Evolutionary conservation across 176 grass and related monocot genomes (phyloP).

Genomic region (Oryza australiensis): DNA sequence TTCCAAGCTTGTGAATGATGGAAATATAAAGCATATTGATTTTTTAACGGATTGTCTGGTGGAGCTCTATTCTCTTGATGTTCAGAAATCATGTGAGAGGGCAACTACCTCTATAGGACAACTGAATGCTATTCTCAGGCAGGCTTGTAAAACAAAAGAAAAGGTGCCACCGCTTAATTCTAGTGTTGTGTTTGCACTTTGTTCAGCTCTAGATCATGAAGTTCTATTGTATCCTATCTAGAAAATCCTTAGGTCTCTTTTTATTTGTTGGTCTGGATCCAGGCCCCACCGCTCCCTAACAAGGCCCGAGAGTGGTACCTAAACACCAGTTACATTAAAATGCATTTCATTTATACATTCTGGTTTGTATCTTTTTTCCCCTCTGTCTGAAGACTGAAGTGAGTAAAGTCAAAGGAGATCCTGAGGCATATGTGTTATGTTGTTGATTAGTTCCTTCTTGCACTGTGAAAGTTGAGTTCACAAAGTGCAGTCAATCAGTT

Average conservation of each 20-base stretch:
- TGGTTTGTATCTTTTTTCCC: background rate
- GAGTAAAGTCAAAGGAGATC: background rate
- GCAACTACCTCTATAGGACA: slow-evolving; percentile 61
- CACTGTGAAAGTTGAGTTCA: background rate
- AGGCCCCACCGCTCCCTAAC: background rate
- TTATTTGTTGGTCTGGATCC: background rate
- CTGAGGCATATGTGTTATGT: background rate
- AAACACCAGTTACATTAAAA: slow-evolving; percentile 11
- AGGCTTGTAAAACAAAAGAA: slow-evolving; percentile 68
- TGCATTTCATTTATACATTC: background rate
- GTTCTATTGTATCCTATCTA: slow-evolving; percentile 7
- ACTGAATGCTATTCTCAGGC: slow-evolving; percentile 65
- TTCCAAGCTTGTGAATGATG: slow-evolving; percentile 68
- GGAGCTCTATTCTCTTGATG: slow-evolving; percentile 84
- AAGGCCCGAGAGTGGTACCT: background rate
- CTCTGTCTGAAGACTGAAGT: background rate
- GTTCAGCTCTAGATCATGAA: slow-evolving; percentile 2
- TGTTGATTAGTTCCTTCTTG: background rate
- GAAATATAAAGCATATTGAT: slow-evolving; percentile 61
- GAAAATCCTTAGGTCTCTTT: slow-evolving; percentile 3
- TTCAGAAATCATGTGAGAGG: slow-evolving; percentile 67
- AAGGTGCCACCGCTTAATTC: slow-evolving; percentile 50
- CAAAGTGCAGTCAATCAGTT: slow-evolving; percentile 5
- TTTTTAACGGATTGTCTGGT: slow-evolving; percentile 67
- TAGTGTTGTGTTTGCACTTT: background rate